Evolutionary conservation across 2,329 filamentous ascomycete genomes (phyloP), one percentile per base, ranked within the genome.

Genomic region (Ophiocordyceps robertsii): DNA sequence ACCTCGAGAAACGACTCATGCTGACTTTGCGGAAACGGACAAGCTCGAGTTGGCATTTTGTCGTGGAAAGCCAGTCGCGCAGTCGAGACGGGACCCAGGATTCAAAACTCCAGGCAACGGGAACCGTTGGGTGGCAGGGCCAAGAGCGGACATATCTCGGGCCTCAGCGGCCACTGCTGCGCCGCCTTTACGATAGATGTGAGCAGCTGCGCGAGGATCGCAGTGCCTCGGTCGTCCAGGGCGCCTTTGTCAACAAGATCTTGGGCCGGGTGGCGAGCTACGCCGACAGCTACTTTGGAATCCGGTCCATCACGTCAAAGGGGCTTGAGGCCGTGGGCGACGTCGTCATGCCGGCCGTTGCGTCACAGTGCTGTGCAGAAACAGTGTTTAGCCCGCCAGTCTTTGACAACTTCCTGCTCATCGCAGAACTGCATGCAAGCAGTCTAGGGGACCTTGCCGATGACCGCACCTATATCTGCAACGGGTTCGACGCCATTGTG

Each of bases 341-440:
- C 3, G 29, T 42, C 13, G 19, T 16, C 7, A 31, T 21, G 40
- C 40, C 40, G 11, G 19, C 24, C 32, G 29, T 24, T 6, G 39
- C 21, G 12, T 27, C 40, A n/a, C 12, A 19, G 3, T n/a, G 29
- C 27, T 31, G 27, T 37, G 29, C 35, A 2, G 35, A 21, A 5
- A 37, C 40, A 4, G 6, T 21, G 11, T 31, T 42, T 12, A 16
- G 29, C 9, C 40, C 40, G 7, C 33, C 35, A 8, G 17, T 42
- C 13, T 29, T 42, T 16, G 40, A 42, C 8, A 42, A 42, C 9
- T 37, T 37, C 14, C 24, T 42, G 16, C 40, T 42, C 30, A 27
- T 21, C 13, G 35, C 40, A 21, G 40, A 42, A 24, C 17, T 42
- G 6, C 40, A 42, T 42, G 35, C 29, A 10, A 42, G 40, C 40